Percentiles rank a stretch among this genome's conserved stretches.
Evolutionary conservation across 305 asterid genomes (phyloP).

Genomic region (Rubia peregrina): DNA sequence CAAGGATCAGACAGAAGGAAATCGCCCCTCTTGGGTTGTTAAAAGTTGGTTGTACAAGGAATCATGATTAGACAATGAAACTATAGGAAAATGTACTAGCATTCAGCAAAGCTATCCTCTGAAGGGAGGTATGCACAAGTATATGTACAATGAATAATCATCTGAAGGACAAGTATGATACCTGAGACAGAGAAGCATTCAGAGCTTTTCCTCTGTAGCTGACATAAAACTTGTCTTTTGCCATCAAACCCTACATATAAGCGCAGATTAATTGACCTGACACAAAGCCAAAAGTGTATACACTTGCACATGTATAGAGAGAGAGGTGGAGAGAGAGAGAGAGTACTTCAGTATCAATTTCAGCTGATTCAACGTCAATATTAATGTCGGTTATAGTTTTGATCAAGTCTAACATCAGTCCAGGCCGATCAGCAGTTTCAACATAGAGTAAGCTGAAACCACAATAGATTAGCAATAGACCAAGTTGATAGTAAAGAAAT

Average conservation of each 20-base stretch:
- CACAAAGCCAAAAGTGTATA: neutral
- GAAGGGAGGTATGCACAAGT: neutral
- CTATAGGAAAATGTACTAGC: neutral
- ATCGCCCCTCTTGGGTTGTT: no score
- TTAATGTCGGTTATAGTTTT: constrained; percentile 72
- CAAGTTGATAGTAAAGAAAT: constrained; percentile 5
- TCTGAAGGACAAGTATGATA: constrained; percentile 9
- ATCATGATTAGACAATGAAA: neutral
- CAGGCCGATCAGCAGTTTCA: constrained; percentile 97
- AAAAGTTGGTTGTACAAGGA: neutral
- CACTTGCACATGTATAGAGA: neutral
- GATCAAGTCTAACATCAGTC: constrained; percentile 74
- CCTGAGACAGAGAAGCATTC: constrained; percentile 86
- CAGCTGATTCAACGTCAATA: constrained; percentile 85
- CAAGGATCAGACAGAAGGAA: neutral
- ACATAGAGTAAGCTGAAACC: constrained; percentile 74
- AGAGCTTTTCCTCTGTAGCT: constrained; percentile 89
- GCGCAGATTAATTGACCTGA: neutral
- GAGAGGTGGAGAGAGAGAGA: constrained; percentile 7
- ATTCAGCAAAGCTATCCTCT: neutral
- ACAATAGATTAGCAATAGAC: constrained; percentile 11
- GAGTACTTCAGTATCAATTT: constrained; percentile 86
- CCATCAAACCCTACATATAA: constrained; percentile 69
- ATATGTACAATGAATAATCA: neutral
- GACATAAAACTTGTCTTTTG: constrained; percentile 91